A percentile compares a stretch with the other conserved stretches of the same genome.
Conservation (phyloP, 345 rosid species). For the Populus alba region DNA sequence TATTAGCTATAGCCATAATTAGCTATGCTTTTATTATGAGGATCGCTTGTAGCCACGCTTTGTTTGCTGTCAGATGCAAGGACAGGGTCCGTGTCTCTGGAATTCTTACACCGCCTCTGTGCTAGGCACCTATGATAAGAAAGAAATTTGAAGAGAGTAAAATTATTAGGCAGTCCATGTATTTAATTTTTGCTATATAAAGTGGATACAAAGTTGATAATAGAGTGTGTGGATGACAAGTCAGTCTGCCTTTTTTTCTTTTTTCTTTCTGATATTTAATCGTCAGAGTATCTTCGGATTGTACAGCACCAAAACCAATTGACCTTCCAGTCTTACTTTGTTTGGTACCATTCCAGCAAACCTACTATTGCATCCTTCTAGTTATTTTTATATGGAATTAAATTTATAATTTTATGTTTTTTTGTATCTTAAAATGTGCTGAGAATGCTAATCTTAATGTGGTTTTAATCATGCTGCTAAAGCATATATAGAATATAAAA, state of each 20-base stretch:
- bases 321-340: too few species aligned
- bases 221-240: neutral
- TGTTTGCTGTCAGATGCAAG: conserved; percentile 26
- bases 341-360: too few species aligned
- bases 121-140: neutral
- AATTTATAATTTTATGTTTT: too few species aligned
- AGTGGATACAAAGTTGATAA: neutral
- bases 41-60: conserved; percentile 10
- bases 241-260: neutral
- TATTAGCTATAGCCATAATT: conserved; percentile 10
- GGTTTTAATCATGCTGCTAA: too few species aligned
- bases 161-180: neutral
- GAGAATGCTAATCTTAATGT: too few species aligned
- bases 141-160: neutral
- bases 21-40: conserved; percentile 20
- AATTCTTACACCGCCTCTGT: conserved; percentile 17
- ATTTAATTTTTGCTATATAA: neutral
- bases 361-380: too few species aligned
- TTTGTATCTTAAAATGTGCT: too few species aligned
- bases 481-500: too few species aligned
- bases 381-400: too few species aligned
- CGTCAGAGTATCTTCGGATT: too few species aligned
- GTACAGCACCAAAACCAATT: too few species aligned
- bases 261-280: neutral
- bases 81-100: conserved; percentile 6